These are phyloP conservation scores for Talaromyces trachyspermus DNA, from an alignment of 495 filamentous ascomycete species.

Conservation along the genomic window DNA sequence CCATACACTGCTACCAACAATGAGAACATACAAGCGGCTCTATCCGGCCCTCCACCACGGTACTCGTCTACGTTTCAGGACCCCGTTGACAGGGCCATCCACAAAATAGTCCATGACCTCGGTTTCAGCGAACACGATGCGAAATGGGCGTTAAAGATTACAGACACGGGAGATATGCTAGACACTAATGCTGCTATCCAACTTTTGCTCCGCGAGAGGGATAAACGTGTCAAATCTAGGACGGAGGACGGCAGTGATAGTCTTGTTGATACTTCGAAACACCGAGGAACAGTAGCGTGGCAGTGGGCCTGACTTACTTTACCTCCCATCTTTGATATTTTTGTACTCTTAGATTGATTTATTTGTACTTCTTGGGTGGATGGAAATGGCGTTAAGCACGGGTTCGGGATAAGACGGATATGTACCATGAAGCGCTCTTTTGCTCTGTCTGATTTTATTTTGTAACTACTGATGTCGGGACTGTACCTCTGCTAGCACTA, in stretches of 20 bases:
- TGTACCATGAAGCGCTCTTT: too few species aligned
- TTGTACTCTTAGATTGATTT: too few species aligned
- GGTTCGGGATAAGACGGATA: too few species aligned
- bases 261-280: conserved; percentile 4
- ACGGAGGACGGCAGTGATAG: neutral
- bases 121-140: conserved; percentile 42
- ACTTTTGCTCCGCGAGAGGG: conserved; percentile 36
- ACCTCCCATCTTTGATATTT: neutral
- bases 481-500: too few species aligned
- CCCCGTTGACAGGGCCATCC: conserved; percentile 44
- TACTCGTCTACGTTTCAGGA: conserved; percentile 34
- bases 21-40: neutral
- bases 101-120: conserved; percentile 38
- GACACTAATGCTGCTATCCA: conserved; percentile 38
- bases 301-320: conserved; percentile 24
- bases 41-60: conserved; percentile 9
- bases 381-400: too few species aligned
- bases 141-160: conserved; percentile 46
- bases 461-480: too few species aligned
- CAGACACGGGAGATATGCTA: conserved; percentile 44
- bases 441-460: too few species aligned
- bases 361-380: too few species aligned
- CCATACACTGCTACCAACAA: conserved; percentile 1
- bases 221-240: conserved; percentile 15
- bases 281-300: conserved; percentile 19